Evolutionary conservation across 768 basidiomycete species (phyloP).

Genomic region (Hemileccinum rubropunctum): DNA sequence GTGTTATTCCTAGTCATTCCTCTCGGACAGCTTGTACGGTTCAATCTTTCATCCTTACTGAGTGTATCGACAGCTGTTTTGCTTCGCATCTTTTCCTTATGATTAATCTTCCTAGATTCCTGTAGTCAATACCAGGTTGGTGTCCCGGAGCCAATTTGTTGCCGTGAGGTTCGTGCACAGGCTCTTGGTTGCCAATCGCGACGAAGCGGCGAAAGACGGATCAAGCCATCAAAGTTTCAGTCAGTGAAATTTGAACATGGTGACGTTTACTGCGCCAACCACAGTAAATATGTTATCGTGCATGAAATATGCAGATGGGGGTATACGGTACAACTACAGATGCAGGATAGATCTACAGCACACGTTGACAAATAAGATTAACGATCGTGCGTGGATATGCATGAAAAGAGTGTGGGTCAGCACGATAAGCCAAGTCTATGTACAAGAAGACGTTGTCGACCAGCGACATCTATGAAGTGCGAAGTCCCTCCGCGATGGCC

Average conservation of each 20-base stretch:
- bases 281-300: conserved; percentile 1
- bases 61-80: conserved; percentile 29
- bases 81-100: conserved; percentile 12
- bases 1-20: conserved; percentile 16
- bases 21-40: conserved; percentile 6
- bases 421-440: not conserved
- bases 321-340: conserved; percentile 10
- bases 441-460: not conserved
- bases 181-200: not conserved
- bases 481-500: conserved; percentile 8
- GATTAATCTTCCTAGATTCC: conserved; percentile 7
- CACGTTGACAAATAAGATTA: conserved; percentile 14
- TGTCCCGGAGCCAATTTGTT: no score
- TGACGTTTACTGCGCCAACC: conserved; percentile 4
- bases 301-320: conserved; percentile 5
- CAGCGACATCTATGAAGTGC: conserved; percentile 10
- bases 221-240: not conserved
- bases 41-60: conserved; percentile 5
- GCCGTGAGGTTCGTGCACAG: no score
- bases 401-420: conserved; percentile 8
- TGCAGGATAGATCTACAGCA: conserved; percentile 19
- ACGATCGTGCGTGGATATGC: not conserved
- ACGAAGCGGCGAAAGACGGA: not conserved
- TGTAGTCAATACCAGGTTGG: not conserved
- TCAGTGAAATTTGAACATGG: not conserved